Percentiles rank a stretch among this genome's conserved stretches.
These are phyloP conservation scores for Juglanconis sp. DNA, from an alignment of 2,329 filamentous ascomycete species.

Conservation along the genomic window DNA sequence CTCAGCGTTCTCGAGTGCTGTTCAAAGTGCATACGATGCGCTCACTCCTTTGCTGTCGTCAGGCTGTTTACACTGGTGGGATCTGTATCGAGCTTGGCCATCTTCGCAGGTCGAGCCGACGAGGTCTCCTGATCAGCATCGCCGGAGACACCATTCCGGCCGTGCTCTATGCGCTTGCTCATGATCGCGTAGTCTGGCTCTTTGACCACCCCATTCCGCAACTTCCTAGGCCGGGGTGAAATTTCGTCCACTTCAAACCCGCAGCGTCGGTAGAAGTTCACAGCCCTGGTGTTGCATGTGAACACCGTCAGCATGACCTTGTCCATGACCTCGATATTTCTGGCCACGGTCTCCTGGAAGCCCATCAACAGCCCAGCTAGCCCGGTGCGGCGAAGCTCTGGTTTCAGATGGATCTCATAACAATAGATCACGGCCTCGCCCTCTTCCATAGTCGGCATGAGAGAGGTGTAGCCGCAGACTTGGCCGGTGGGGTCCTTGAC, in stretches of 20 bases:
- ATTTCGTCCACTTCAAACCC: conserved; percentile 56
- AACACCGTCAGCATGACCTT: conserved; percentile 78
- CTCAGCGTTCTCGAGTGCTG: too few species aligned
- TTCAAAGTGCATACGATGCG: too few species aligned
- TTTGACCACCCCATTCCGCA: conserved; percentile 53
- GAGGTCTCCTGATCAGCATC: not conserved
- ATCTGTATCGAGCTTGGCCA: not conserved
- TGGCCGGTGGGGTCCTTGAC: conserved; percentile 37
- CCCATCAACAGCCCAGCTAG: conserved; percentile 60
- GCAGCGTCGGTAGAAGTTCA: conserved; percentile 58
- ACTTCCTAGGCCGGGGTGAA: conserved; percentile 50
- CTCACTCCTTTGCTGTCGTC: not conserved
- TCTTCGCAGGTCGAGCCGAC: not conserved
- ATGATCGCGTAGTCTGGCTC: conserved; percentile 59
- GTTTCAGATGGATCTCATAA: conserved; percentile 71
- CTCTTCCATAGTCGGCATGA: conserved; percentile 70
- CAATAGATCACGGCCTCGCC: conserved; percentile 67
- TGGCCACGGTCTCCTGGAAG: conserved; percentile 51
- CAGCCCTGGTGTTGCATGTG: conserved; percentile 53
- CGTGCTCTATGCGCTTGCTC: conserved; percentile 41
- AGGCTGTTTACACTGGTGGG: not conserved
- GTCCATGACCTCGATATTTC: conserved; percentile 49
- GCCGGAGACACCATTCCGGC: not conserved
- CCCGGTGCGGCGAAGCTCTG: conserved; percentile 57
- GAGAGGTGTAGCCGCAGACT: conserved; percentile 58